Conservation (phyloP, 2,329 filamentous ascomycete genomes). For the Nothopassalora personata region DNA sequence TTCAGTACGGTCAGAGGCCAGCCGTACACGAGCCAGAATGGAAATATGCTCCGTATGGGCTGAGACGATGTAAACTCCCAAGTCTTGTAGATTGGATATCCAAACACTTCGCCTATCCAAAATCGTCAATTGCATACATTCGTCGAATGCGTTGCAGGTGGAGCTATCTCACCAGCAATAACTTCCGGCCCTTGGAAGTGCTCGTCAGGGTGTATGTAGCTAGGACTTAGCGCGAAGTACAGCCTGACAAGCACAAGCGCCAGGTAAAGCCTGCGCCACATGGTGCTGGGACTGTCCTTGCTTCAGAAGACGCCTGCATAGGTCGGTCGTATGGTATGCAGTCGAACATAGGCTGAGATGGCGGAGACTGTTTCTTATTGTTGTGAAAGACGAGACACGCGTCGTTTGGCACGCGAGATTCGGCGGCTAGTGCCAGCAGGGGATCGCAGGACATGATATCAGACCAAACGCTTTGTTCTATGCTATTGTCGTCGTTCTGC, state of each 20-base stretch:
- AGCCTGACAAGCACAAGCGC: conserved; percentile 73
- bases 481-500: not conserved
- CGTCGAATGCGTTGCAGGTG: not conserved
- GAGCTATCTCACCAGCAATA: conserved; percentile 69
- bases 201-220: conserved; percentile 97
- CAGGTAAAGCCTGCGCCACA: conserved; percentile 91
- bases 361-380: not conserved
- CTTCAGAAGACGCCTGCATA: not conserved
- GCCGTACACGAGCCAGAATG: conserved; percentile 91
- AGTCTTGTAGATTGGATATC: conserved; percentile 80
- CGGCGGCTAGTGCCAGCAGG: not conserved
- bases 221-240: conserved; percentile 89
- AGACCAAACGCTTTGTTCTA: not conserved
- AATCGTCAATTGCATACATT: not conserved
- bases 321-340: not conserved
- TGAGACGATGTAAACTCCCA: conserved; percentile 92
- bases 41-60: conserved; percentile 93
- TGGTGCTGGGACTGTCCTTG: conserved; percentile 35
- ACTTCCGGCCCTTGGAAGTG: conserved; percentile 98
- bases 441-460: not conserved
- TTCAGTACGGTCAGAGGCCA: conserved; percentile 87
- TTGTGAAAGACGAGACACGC: not conserved
- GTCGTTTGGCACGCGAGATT: not conserved
- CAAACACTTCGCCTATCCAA: conserved; percentile 75
- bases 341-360: not conserved